Conservation (phyloP, 441 rosid genomes). For the Jatropha multifida region DNA sequence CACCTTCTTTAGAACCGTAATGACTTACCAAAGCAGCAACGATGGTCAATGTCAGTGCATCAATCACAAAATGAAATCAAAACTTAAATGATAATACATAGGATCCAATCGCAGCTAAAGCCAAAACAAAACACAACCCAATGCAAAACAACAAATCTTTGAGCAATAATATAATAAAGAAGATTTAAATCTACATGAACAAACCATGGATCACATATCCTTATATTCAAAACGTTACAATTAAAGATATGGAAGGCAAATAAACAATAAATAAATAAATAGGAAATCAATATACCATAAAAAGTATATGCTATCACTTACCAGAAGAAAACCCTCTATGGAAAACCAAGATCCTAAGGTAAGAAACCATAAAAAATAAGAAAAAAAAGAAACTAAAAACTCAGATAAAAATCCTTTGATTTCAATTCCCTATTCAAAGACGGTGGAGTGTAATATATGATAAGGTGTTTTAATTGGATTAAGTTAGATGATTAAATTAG, state of each 20-base stretch:
- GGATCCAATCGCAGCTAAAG: background rate
- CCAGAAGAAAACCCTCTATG: conserved; percentile 74
- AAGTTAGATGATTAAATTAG: no score
- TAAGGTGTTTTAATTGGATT: background rate
- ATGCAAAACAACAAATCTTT: conserved; percentile 19
- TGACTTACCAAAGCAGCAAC: no score
- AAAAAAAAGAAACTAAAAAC: conserved; percentile 1
- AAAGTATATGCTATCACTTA: conserved; percentile 16
- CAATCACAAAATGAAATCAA: background rate
- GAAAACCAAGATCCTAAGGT: conserved; percentile 73
- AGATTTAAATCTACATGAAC: conserved; percentile 22
- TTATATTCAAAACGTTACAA: background rate
- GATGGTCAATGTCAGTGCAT: background rate
- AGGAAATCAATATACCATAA: background rate
- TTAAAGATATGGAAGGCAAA: background rate
- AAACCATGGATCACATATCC: background rate
- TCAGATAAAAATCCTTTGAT: no score
- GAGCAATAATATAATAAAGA: background rate
- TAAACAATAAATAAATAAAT: background rate
- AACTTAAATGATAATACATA: conserved; percentile 2
- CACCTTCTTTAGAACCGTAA: no score
- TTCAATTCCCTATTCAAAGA: no score
- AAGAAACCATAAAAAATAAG: conserved; percentile 32
- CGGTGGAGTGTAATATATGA: no score
- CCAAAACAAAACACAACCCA: conserved; percentile 20